Conservation (phyloP, 164 flowering plant genomes). For the Liriodendron chinense region DNA sequence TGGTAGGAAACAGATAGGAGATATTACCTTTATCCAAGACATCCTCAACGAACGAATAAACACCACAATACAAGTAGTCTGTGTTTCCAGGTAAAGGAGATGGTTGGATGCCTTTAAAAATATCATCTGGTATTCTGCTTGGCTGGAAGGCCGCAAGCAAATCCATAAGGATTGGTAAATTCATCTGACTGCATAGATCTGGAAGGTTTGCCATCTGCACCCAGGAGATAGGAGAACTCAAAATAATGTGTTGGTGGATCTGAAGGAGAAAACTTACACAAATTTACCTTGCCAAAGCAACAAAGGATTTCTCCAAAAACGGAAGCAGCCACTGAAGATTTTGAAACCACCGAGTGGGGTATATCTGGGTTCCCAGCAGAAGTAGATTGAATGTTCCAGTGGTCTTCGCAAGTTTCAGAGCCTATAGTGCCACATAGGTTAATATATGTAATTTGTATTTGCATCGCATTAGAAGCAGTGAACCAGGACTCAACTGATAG, state of each 20-base stretch:
- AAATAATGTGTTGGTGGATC: background rate
- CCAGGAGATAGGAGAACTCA: background rate
- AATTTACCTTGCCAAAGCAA: constrained; percentile 60
- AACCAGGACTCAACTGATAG: background rate
- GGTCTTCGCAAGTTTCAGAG: constrained; percentile 51
- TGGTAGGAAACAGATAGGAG: constrained; percentile 4
- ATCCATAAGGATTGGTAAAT: constrained; percentile 38
- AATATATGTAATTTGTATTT: background rate
- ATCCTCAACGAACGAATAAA: constrained; percentile 56
- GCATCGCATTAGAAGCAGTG: background rate
- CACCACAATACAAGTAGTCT: constrained; percentile 62
- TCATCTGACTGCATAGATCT: constrained; percentile 29
- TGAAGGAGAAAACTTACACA: constrained; percentile 6
- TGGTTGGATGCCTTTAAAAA: constrained; percentile 38
- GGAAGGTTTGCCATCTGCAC: constrained; percentile 61
- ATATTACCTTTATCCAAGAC: constrained; percentile 46
- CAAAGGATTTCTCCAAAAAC: constrained; percentile 54
- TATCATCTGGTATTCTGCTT: constrained; percentile 22
- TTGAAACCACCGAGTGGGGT: constrained; percentile 31
- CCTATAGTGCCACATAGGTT: constrained; percentile 32
- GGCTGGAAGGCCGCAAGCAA: constrained; percentile 70
- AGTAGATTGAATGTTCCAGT: constrained; percentile 58
- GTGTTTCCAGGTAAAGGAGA: constrained; percentile 51
- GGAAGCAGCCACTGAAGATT: constrained; percentile 37
- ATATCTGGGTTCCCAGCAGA: constrained; percentile 60